Base-by-base conservation (phyloP, 331 rosid species). In the Rosa hybrid region DNA sequence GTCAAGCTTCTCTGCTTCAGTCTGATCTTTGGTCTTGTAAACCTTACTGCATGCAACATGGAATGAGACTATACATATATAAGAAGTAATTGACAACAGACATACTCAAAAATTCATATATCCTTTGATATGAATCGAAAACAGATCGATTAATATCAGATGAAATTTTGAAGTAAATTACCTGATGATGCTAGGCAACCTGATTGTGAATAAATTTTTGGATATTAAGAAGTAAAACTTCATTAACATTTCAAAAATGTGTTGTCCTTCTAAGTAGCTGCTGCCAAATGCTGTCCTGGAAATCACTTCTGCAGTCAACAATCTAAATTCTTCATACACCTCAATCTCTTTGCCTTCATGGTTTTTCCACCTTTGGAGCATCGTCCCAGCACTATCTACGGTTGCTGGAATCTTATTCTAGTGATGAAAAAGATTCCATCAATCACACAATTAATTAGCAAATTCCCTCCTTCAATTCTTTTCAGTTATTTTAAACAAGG, bases 301-400 rank as follows among this genome's bases (percentile, higher is more conserved):
- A 30, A 63, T 60, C 7, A 60, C 67, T 64, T 64, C 69, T 6
- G 69, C 14, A 13, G 69, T 64, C 42, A 64, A 27, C 20, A 64
- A 27, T 30, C 69, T 64, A 30, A 64, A 30, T 13, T 11, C 18
- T 12, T 30, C 69, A 27, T 1, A 27, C 69, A 64, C 69, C 69
- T 64, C 69, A 27, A 64, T 64, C 18, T 64, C 69, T 30, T 64
- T 12, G 41, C 69, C 69, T 64, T 64, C 69, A 64, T 64, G 69
- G 18, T 4, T 5, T 64, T 30, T 30, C 69, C 69, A 64, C 69
- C 42, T 27, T 63, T 63, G 4, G 8, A 63, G 69, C 69, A 63
- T 63, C 17, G 44, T 30, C 20, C 14, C 69, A 10, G 42, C 41
- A 30, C 69, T 63, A 11, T 18, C 69, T 63, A 63, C 4, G 30